Percentiles rank a stretch among this genome's conserved stretches.
Evolutionary conservation across 176 grass and related monocot species (phyloP).

Genomic region (Aegilops tauschii): DNA sequence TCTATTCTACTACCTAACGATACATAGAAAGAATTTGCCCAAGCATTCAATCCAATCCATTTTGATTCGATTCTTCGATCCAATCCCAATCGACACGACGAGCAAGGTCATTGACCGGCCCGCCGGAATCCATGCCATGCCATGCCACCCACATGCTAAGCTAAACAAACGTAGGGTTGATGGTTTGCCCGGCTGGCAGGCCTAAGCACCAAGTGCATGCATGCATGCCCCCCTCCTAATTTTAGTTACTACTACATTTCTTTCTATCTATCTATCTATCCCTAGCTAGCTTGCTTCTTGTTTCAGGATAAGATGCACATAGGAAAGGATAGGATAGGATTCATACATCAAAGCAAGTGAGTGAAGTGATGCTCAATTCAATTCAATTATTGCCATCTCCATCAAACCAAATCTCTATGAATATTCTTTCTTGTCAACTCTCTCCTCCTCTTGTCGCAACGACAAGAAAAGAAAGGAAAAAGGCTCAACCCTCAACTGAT

Average conservation of each 20-base stretch:
- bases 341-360: too few species aligned
- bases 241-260: neutral
- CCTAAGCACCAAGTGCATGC: neutral
- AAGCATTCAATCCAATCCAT: slow-evolving; percentile 28
- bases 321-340: too few species aligned
- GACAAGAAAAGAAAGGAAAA: too few species aligned
- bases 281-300: neutral
- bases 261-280: neutral
- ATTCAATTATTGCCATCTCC: neutral
- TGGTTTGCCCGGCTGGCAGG: neutral
- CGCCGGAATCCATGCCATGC: neutral
- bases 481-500: slow-evolving; percentile 20
- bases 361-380: neutral
- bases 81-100: neutral
- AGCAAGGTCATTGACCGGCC: neutral
- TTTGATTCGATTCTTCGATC: neutral
- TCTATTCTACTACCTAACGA: neutral
- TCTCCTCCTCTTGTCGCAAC: too few species aligned
- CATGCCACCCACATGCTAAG: neutral
- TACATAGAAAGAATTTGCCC: slow-evolving; percentile 28
- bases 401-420: neutral
- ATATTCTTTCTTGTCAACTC: neutral
- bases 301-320: neutral
- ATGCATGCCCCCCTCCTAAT: neutral
- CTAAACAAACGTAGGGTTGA: neutral